A percentile compares a stretch with the other conserved stretches of the same genome.
Evolutionary conservation across 371 early-diverging fungal species (phyloP).

Genomic region (Syncephalastrum contaminatum): DNA sequence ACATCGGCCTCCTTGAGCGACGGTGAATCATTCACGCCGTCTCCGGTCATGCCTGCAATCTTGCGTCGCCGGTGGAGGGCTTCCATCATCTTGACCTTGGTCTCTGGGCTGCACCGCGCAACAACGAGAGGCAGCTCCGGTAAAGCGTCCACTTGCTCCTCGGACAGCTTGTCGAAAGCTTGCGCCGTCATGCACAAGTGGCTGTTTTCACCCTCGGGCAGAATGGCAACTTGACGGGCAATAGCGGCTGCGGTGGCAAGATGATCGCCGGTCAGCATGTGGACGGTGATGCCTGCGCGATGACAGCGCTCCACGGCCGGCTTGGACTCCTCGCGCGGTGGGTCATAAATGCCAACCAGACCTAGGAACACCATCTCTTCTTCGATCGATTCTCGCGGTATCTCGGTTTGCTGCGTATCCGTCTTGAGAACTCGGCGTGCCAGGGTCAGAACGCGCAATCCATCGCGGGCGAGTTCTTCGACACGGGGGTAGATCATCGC

Average conservation of each 20-base stretch:
- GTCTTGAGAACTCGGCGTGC: slow-evolving; percentile 53
- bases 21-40: slow-evolving; percentile 93
- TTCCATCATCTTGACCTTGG: slow-evolving; percentile 95
- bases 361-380: slow-evolving; percentile 82
- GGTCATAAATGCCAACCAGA: slow-evolving; percentile 92
- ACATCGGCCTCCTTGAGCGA: slow-evolving; percentile 90
- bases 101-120: slow-evolving; percentile 94
- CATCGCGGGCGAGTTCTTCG: slow-evolving; percentile 61
- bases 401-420: slow-evolving; percentile 53
- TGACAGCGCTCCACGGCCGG: slow-evolving; percentile 85
- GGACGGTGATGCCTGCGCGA: slow-evolving; percentile 81
- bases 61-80: slow-evolving; percentile 84
- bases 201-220: slow-evolving; percentile 47
- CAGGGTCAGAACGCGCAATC: slow-evolving; percentile 67
- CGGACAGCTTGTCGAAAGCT: slow-evolving; percentile 81
- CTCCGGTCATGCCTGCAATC: slow-evolving; percentile 82
- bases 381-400: slow-evolving; percentile 65
- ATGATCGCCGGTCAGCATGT: slow-evolving; percentile 94
- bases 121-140: slow-evolving; percentile 87
- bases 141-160: slow-evolving; percentile 81
- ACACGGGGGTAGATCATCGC: slow-evolving; percentile 57
- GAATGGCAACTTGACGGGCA: slow-evolving; percentile 86
- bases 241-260: slow-evolving; percentile 89
- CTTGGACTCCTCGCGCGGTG: slow-evolving; percentile 78
- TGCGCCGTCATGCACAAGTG: slow-evolving; percentile 79